Base-by-base conservation (phyloP, 768 basidiomycete species). In the Kwoniella sp. region DNA sequence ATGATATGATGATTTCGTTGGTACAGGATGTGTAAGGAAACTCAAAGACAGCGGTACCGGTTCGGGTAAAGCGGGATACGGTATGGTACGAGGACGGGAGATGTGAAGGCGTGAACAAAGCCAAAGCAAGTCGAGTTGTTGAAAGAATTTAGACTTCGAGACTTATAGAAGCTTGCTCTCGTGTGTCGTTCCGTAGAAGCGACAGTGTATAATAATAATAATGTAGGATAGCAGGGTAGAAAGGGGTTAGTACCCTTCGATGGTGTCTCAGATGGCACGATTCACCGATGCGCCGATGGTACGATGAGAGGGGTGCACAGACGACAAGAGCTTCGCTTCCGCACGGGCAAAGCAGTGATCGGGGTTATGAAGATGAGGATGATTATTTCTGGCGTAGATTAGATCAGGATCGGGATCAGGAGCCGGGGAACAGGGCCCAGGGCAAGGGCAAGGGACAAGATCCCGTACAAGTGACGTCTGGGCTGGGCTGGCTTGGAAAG, bases 391-490 rank as follows among this genome's bases (percentile, higher is more conserved):
- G 17, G 41, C 41, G 41, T 45, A 45, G 41, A 45, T 45, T 45
- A 45, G 41, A 45, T 45, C 34, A 34, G 34, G 34, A 34, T 45
- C 41, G 20, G 41, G 41, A 17, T 3, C 41, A 45, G 41, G 8
- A 5, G 34, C 41, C 9, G 41, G 41, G 15, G 17, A 45, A 20
- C 41, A 45, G 34, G 34, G 34, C 7, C 34, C 13, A 34, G 5
- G n/a, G n/a, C n/a, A n/a, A n/a, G n/a, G n/a, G n/a, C n/a, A n/a
- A n/a, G n/a, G n/a, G n/a, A n/a, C n/a, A 13, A 34, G 34, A 45
- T 45, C 41, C 41, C 41, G 41, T 45, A 45, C 41, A 45, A 45
- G 41, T 45, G 41, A 45, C 41, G 41, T 45, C 41, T 17, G 41
- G 34, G 34, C 34, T 34, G n/a, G n/a, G n/a, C n/a, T n/a, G n/a